Evolutionary conservation across 768 basidiomycete species (phyloP).

Genomic region (Crucibulum laeve): DNA sequence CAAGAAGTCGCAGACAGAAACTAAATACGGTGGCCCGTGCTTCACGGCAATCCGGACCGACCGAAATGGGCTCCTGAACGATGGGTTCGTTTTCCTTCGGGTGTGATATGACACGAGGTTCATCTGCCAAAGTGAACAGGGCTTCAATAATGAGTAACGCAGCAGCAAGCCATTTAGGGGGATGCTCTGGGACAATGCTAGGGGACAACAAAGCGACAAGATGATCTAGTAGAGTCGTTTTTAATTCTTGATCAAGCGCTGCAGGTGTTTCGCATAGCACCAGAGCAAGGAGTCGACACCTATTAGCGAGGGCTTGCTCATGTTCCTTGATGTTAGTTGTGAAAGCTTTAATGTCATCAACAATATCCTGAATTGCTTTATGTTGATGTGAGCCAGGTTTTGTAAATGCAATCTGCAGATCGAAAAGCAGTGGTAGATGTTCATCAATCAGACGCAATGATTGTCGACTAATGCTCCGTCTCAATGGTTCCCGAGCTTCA

Average conservation of each 20-base stretch:
- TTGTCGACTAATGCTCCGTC: constrained; percentile 57
- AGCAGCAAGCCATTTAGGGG: constrained; percentile 86
- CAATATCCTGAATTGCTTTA: constrained; percentile 64
- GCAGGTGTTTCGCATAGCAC: constrained; percentile 73
- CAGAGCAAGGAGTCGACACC: constrained; percentile 83
- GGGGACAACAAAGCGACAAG: constrained; percentile 66
- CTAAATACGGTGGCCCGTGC: constrained; percentile 70
- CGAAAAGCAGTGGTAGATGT: constrained; percentile 84
- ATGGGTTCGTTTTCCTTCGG: constrained; percentile 73
- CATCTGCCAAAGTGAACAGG: constrained; percentile 71
- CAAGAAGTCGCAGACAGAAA: constrained; percentile 69
- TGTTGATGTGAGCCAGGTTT: constrained; percentile 57
- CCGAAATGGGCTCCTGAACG: constrained; percentile 40
- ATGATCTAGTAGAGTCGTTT: constrained; percentile 59
- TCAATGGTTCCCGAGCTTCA: constrained; percentile 59
- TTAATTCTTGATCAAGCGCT: constrained; percentile 48
- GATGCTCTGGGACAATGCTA: constrained; percentile 48
- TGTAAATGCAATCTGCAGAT: constrained; percentile 79
- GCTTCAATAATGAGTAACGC: constrained; percentile 85
- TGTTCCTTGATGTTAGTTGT: constrained; percentile 59
- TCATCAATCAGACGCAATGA: constrained; percentile 82
- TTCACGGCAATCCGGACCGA: constrained; percentile 59
- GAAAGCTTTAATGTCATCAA: constrained; percentile 73
- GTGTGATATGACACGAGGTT: constrained; percentile 57
- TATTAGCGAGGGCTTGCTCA: constrained; percentile 74